These are phyloP conservation scores for Kwoniella sp. DNA, from an alignment of 768 basidiomycete genomes.

Conservation along the genomic window DNA sequence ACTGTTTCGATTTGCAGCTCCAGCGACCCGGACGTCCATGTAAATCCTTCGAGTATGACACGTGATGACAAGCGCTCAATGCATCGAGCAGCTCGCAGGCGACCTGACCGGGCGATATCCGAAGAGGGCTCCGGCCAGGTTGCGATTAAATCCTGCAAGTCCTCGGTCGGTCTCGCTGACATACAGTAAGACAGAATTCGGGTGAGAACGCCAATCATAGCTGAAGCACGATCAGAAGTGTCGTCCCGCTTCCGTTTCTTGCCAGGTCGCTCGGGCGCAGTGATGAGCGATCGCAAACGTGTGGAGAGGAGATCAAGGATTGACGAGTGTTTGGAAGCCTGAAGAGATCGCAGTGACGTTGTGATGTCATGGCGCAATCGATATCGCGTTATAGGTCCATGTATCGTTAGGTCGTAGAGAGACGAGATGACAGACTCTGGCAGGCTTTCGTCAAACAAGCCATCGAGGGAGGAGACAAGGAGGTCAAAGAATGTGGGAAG, in stretches of 20 bases:
- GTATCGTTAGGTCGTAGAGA: conserved; percentile 7
- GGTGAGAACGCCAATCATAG: conserved; percentile 6
- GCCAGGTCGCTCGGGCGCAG: background rate
- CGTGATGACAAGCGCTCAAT: background rate
- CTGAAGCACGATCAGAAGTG: background rate
- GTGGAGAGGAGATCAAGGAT: background rate
- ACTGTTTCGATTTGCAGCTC: conserved; percentile 10
- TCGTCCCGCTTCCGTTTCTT: conserved; percentile 20
- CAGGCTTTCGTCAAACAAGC: conserved; percentile 11
- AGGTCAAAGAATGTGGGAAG: conserved; percentile 17
- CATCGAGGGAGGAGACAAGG: conserved; percentile 9
- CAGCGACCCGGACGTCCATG: background rate
- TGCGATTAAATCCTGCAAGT: background rate
- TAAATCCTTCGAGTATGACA: background rate
- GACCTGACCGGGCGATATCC: conserved; percentile 2
- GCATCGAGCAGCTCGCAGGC: background rate
- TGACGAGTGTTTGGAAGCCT: background rate
- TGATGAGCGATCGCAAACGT: background rate
- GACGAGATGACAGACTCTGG: conserved; percentile 8
- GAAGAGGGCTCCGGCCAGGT: background rate
- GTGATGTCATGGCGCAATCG: background rate
- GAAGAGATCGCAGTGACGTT: conserved; percentile 4
- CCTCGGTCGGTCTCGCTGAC: background rate
- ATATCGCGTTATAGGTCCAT: conserved; percentile 6
- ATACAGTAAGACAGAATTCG: conserved; percentile 8